Evolutionary conservation across 2,329 filamentous ascomycete species (phyloP), one percentile per base, ranked within the genome.

Genomic region (Paecilomyces dactylethromorphus): DNA sequence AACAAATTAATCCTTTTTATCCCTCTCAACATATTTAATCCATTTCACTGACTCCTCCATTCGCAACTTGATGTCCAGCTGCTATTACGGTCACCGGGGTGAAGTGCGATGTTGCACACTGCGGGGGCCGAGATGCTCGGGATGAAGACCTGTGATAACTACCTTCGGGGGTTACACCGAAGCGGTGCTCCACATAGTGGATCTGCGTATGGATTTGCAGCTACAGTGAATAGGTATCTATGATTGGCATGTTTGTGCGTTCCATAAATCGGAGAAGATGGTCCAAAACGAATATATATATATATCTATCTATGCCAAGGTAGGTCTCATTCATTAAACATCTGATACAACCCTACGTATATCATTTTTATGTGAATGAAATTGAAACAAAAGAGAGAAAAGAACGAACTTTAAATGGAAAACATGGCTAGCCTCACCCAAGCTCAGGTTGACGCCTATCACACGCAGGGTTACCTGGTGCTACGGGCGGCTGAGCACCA

Each of bases 381-480:
- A 5, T 26, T 26, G 5, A 26, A 26, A 26, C 5, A 5, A 26
- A 26, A 39, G 10, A 13, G 12, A 39, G 33, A 39, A 39, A 13
- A 39, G 33, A 39, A 39, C 33, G 33, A 12, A 13, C 33, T 4
- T 39, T 13, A 39, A 35, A 13, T 39, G n/a, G 5, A 4, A 35
- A 59, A 33, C 3, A 65, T 65, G 64, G 29, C 39, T 13, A 53
- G 56, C 21, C 64, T 66, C 32, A 65, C 60, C 22, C 52, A 59
- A 18, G 62, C 61, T 7, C 62, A 69, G 32, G 58, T 69, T 10
- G 63, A 60, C 35, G 65, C 58, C 10, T 71, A 66, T 56, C 62
- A 71, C 50, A 56, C 64, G 7, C 62, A 70, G 52, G 68, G 68
- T 2, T 71, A 65, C 32, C 63, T 71, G 6, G 51, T 70, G 2